Evolutionary conservation across 805 yeast species (phyloP).

Genomic region (Tetrapisispora namnaoensis): DNA sequence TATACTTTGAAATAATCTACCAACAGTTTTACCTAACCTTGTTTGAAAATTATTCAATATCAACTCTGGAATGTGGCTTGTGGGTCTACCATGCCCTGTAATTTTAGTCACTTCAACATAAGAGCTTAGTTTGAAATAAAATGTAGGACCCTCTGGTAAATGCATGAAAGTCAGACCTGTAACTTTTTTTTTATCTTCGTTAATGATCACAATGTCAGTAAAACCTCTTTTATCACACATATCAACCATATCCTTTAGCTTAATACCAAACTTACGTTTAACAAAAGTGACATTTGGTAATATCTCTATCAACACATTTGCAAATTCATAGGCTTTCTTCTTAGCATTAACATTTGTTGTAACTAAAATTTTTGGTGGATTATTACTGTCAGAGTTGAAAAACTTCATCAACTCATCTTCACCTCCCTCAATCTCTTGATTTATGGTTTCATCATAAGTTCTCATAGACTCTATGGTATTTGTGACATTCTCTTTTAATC

Average conservation of each 20-base stretch:
- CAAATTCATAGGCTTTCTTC: conserved; percentile 81
- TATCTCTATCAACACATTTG: conserved; percentile 73
- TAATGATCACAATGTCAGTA: conserved; percentile 80
- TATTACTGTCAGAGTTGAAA: conserved; percentile 45
- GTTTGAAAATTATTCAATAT: conserved; percentile 88
- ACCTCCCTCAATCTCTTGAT: conserved; percentile 33
- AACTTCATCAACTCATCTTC: conserved; percentile 22
- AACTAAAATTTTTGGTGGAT: conserved; percentile 76
- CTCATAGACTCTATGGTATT: conserved; percentile 77
- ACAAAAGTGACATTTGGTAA: conserved; percentile 81
- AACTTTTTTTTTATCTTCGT: conserved; percentile 88
- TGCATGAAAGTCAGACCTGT: conserved; percentile 90
- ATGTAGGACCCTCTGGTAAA: conserved; percentile 91
- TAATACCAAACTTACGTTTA: conserved; percentile 75
- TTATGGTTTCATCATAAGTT: conserved; percentile 77
- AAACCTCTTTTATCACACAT: conserved; percentile 73
- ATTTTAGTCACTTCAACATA: conserved; percentile 66
- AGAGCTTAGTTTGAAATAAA: conserved; percentile 78
- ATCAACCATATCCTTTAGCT: conserved; percentile 78
- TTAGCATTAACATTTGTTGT: conserved; percentile 86
- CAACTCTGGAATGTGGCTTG: conserved; percentile 86
- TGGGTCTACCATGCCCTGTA: conserved; percentile 81
- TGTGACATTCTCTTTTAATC: conserved; percentile 70
- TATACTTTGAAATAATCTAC: conserved; percentile 80
- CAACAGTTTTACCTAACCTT: conserved; percentile 86